Conservation (phyloP, 495 filamentous ascomycete species). For the Thozetella sp. region DNA sequence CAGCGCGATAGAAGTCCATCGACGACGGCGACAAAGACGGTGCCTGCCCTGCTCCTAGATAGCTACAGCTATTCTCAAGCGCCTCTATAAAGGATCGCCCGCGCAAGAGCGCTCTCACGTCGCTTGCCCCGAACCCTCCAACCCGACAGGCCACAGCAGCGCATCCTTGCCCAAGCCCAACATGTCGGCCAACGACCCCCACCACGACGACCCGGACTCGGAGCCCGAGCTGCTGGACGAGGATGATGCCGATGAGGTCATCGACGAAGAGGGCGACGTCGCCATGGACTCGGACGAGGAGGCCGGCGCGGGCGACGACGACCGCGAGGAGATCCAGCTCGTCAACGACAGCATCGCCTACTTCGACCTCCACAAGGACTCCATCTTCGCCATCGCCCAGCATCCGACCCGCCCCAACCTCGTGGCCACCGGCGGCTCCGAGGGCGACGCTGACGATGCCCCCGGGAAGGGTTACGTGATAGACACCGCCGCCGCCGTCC, state of each 20-base stretch:
- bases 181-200: constrained; percentile 50
- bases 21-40: no score
- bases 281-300: constrained; percentile 68
- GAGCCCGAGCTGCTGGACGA: constrained; percentile 65
- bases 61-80: no score
- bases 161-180: no score
- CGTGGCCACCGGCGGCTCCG: constrained; percentile 83
- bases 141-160: no score
- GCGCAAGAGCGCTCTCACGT: no score
- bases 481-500: constrained; percentile 67
- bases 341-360: constrained; percentile 91
- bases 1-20: not conserved
- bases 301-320: constrained; percentile 57
- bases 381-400: constrained; percentile 89
- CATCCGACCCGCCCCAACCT: constrained; percentile 80
- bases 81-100: no score
- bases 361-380: constrained; percentile 86
- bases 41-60: not conserved
- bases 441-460: constrained; percentile 71
- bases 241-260: constrained; percentile 49
- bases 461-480: constrained; percentile 72
- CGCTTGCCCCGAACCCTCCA: no score
- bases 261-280: constrained; percentile 67
- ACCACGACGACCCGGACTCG: constrained; percentile 46
- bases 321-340: constrained; percentile 69